Evolutionary conservation across 1,139 yeast species (phyloP), one percentile per base, ranked within the genome.

Genomic region (Lodderomyces beijingensis): DNA sequence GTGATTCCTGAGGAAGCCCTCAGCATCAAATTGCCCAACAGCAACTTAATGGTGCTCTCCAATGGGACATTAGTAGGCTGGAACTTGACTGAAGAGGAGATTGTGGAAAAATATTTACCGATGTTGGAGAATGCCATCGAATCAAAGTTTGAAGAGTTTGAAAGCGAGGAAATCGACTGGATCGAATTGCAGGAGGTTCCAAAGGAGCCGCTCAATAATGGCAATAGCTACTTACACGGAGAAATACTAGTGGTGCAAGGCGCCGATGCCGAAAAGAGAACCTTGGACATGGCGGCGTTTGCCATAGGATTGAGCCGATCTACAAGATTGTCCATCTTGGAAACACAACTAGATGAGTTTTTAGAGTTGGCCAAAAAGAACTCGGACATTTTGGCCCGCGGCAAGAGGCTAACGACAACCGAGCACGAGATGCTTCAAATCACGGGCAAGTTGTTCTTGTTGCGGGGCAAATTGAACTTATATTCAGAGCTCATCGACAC

Each of bases 401-500:
- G 95, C 1, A 53, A 61, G 26, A 66, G 62, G 34, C 59, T 83
- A 7, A 72, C 75, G 3, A 65, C 77, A 9, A 70, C 70, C 4
- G 86, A 82, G 37, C 63, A 73, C 4, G 87, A 83, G 27, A 77
- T 84, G 4, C 58, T 87, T 32, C 67, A 68, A 44, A 65, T 80
- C 3, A 86, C 94, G 0, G 96, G 96, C 0, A 66, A 79, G 36
- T 62, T 88, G 19, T 74, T 88, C 38, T 62, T 83, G 30, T 64
- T 88, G 14, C 63, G 96, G 38, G 96, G 95, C 1, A 82, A 82
- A 45, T 66, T 88, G 41, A 88, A 88, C 47, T 59, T 88, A 29
- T 86, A 88, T 53, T 81, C 91, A n/a, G 95, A 88, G 49, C 68
- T 88, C 35, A 86, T 86, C 27, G 96, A 88, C 47, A 86, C 94